Evolutionary conservation across 345 rosid genomes (phyloP), one percentile per base, ranked within the genome.

Genomic region (Psidium friedrichsthalianum): DNA sequence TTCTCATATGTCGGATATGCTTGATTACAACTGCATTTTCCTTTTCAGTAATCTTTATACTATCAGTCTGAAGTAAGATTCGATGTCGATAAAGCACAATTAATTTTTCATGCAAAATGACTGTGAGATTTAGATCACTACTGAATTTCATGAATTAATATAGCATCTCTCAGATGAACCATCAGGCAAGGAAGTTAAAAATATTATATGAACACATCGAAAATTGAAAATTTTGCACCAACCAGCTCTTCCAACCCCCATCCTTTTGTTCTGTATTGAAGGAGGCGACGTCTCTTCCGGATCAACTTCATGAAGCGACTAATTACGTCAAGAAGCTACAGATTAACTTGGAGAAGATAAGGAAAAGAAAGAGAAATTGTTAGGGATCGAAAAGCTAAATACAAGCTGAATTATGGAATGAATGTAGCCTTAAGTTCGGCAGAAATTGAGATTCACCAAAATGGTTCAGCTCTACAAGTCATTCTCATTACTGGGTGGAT

Each of bases 261-360:
- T 18, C 42, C 20, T 9, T 69, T 8, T 20, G 18, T 69, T 18
- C 7, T 69, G 80, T 69, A 18, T 69, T 9, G 13, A 69, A 57
- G 76, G 84, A 85, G 51, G 74, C 29, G 58, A 27, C 59, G 21
- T 85, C 87, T 16, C n/a, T 86, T 44, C 59, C 84, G 1, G 84
- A 94, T 85, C 96, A 90, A 55, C 86, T 94, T n/a, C 89, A 85
- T 13, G 90, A 91, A 51, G 94, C 94, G 1, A 85, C 88, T 27
- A 92, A 86, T 16, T 92, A 94, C 90, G 92, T 94, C 85, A 92
- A 90, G 53, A 87, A 83, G 91, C 56, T 92, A 64, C 92, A 92
- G 88, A 86, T 55, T 18, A 91, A 90, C 58, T 58, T 94, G 91
- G 94, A 92, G 86, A 90, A 74, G 84, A 82, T 92, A 92, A 84